Evolutionary conservation across 75 land plant species (phyloP), one percentile per base, ranked within the genome.

Genomic region (Isoetes taiwanensis): DNA sequence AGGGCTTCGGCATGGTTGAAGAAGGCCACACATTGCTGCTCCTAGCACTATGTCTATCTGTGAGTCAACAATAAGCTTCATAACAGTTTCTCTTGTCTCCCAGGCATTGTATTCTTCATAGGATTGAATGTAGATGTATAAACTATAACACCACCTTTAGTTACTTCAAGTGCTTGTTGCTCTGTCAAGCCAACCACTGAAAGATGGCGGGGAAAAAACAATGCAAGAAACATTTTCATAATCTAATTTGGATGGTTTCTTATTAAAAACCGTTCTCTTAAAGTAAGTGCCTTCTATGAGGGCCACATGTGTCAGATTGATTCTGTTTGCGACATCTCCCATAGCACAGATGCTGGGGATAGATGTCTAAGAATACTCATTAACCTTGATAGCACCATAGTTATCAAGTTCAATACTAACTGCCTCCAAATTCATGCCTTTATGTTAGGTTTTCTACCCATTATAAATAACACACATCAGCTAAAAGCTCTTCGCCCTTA

Each of bases 1-100:
- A n/a, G n/a, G n/a, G n/a, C n/a, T n/a, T n/a, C n/a, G n/a, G n/a
- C n/a, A n/a, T n/a, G n/a, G n/a, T n/a, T n/a, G n/a, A n/a, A n/a
- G n/a, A n/a, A n/a, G 90, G 24, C 98, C 95, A 73, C 95, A 84
- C 95, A 93, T 87, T 30, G 95, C 69, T 43, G 85, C 98, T 30
- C 98, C 98, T 34, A 93, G 63, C 35, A 93, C 98, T 69, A 76
- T 78, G 37, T 93, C 81, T 43, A 85, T 76, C 40, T 74, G 86
- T 37, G 74, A 64, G 73, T 93, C 98, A 67, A 93, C 98, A 42
- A 93, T 57, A 46, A 93, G 76, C 83, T 93, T 93, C 98, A 93
- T 93, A 5, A 79, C 41, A 0, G 98, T 64, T 84, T 87, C 60
- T 93, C 98, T 58, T 84, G 81, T 33, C 98, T 74, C 27, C 96